phyloP scores from a whole-genome alignment of 2,329 filamentous ascomycete genomes.

The Ascochyta lentis region DNA sequence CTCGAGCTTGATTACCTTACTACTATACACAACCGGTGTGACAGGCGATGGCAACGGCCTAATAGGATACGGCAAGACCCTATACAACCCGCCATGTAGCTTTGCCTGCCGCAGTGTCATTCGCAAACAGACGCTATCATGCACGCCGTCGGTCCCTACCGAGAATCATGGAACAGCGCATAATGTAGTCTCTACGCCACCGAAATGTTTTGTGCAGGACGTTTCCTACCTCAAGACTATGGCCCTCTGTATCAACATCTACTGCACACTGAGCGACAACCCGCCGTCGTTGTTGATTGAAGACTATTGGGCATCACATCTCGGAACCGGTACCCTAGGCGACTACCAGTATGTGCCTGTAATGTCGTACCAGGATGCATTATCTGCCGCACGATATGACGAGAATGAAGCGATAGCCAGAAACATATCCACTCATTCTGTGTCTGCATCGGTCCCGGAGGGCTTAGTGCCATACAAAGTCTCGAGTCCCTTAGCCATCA shows the following conservation, averaged over 20 bases:
- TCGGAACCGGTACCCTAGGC: constrained; percentile 15
- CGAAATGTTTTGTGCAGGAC: constrained; percentile 29
- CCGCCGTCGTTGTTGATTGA: constrained; percentile 18
- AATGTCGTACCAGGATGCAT: neutral
- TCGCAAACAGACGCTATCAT: neutral
- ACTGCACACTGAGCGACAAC: constrained; percentile 21
- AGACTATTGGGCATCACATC: constrained; percentile 24
- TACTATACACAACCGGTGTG: neutral
- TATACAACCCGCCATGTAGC: constrained; percentile 28
- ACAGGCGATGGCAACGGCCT: constrained; percentile 8
- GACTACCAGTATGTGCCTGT: constrained; percentile 13
- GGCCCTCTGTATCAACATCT: constrained; percentile 33
- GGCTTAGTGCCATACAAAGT: too few species aligned
- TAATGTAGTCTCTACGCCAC: constrained; percentile 6
- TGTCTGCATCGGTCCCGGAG: too few species aligned
- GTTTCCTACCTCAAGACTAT: constrained; percentile 31
- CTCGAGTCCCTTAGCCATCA: neutral
- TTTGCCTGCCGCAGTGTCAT: constrained; percentile 25
- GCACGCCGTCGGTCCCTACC: neutral
- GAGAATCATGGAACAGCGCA: neutral
- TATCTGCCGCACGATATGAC: neutral
- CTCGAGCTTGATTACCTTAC: too few species aligned
- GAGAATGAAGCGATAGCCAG: too few species aligned
- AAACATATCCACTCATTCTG: too few species aligned
- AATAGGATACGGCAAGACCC: constrained; percentile 23